These are phyloP conservation scores for Colletotrichum musae DNA, from an alignment of 2,329 filamentous ascomycete genomes.

Conservation along the genomic window DNA sequence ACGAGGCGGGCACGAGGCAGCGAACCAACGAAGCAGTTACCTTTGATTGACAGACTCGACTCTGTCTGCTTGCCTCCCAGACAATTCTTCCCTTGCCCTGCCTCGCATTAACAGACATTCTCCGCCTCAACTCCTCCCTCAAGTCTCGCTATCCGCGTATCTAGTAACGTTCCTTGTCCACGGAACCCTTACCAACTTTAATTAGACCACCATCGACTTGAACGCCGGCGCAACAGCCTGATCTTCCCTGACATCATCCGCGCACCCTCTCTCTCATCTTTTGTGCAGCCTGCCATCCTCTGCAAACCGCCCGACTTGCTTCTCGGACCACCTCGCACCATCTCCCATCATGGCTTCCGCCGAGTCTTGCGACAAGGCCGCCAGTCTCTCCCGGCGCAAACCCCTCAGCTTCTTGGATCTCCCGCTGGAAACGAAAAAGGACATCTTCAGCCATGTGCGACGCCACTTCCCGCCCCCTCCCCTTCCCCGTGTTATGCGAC, in stretches of 20 bases:
- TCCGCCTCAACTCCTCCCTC: background rate
- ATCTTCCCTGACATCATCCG: background rate
- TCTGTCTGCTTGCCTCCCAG: background rate
- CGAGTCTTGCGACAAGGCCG: constrained; percentile 49
- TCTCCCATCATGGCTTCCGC: constrained; percentile 53
- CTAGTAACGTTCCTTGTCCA: background rate
- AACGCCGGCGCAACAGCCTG: background rate
- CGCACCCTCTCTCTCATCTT: constrained; percentile 3
- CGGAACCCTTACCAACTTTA: background rate
- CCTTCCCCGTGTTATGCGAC: constrained; percentile 23
- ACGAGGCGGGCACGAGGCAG: constrained; percentile 28
- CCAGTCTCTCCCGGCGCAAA: constrained; percentile 41
- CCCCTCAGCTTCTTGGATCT: constrained; percentile 57
- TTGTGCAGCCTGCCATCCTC: constrained; percentile 13
- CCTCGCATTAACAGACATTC: background rate
- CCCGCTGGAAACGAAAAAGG: constrained; percentile 63
- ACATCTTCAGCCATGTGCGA: constrained; percentile 63
- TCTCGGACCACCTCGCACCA: background rate
- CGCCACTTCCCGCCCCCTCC: constrained; percentile 19
- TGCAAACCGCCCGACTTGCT: background rate
- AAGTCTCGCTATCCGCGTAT: no score
- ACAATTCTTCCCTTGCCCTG: background rate
- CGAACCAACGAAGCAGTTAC: background rate
- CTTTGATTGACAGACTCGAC: constrained; percentile 5
- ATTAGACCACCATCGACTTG: background rate